phyloP scores from a whole-genome alignment of 2,329 filamentous ascomycete genomes.

The Venturia asperata region DNA sequence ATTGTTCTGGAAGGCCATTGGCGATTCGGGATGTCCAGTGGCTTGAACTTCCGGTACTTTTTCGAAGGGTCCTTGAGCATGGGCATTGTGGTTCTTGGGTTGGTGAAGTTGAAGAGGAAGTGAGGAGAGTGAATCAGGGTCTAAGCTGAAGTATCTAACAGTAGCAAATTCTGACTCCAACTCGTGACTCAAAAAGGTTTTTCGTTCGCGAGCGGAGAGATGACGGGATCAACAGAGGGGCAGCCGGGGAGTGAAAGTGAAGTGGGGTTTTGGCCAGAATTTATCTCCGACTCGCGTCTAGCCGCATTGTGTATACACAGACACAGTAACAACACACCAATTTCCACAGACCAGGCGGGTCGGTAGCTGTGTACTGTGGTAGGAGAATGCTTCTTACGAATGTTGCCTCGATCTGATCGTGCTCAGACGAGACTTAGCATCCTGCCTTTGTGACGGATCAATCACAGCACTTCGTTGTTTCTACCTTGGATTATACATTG shows the following conservation, averaged over 20 bases:
- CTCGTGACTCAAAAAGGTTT: conserved; percentile 9
- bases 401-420: too few relatives aligned
- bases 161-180: background rate
- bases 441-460: too few relatives aligned
- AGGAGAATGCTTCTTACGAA: too few relatives aligned
- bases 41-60: conserved; percentile 67
- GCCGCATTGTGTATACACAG: background rate
- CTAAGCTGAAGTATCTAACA: background rate
- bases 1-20: conserved; percentile 81
- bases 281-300: background rate
- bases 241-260: background rate
- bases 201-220: background rate
- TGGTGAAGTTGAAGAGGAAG: background rate
- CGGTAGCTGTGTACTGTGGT: too few relatives aligned
- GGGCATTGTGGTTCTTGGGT: conserved; percentile 10
- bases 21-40: conserved; percentile 59
- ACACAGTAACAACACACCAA: background rate
- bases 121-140: background rate
- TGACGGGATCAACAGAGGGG: background rate
- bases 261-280: background rate
- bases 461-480: too few relatives aligned
- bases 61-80: conserved; percentile 41
- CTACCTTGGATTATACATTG: too few relatives aligned
- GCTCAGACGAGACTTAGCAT: too few relatives aligned
- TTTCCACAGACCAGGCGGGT: too few relatives aligned